phyloP scores from a whole-genome alignment of 352 stramenopile species.

The Phytopythium sindhum region DNA sequence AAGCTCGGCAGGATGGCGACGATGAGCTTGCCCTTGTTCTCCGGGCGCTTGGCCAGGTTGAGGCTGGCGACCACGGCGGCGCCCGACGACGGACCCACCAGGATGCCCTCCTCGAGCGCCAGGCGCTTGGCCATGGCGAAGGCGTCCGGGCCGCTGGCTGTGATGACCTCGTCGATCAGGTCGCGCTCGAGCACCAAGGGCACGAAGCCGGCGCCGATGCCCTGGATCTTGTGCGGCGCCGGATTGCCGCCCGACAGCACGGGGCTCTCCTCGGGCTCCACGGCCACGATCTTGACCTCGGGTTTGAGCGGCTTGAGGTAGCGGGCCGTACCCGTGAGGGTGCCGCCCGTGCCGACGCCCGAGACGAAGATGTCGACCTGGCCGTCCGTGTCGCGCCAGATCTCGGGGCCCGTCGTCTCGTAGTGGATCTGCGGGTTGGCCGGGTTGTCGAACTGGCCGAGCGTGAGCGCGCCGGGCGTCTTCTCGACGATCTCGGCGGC shows the following conservation, averaged over 20 bases:
- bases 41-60: slow-evolving; percentile 74
- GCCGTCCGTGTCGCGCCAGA: slow-evolving; percentile 88
- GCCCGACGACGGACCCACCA: slow-evolving; percentile 84
- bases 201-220: slow-evolving; percentile 83
- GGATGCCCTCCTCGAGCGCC: slow-evolving; percentile 80
- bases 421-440: slow-evolving; percentile 94
- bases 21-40: slow-evolving; percentile 86
- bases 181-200: slow-evolving; percentile 72
- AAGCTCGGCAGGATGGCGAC: slow-evolving; percentile 90
- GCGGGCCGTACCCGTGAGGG: slow-evolving; percentile 76
- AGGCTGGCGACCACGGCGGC: slow-evolving; percentile 82
- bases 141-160: slow-evolving; percentile 69
- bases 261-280: slow-evolving; percentile 81
- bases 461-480: slow-evolving; percentile 61
- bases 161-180: slow-evolving; percentile 90
- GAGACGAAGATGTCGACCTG: slow-evolving; percentile 88
- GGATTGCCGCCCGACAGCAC: slow-evolving; percentile 82
- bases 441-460: slow-evolving; percentile 96
- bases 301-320: slow-evolving; percentile 89
- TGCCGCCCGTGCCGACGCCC: slow-evolving; percentile 85
- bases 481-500: slow-evolving; percentile 75
- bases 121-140: slow-evolving; percentile 87
- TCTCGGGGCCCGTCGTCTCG: slow-evolving; percentile 84
- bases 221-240: slow-evolving; percentile 84
- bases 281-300: slow-evolving; percentile 75